Percentiles rank a stretch among this genome's conserved stretches.
Conservation (phyloP, 805 yeast genomes). For the Ogataea dorogensis region DNA sequence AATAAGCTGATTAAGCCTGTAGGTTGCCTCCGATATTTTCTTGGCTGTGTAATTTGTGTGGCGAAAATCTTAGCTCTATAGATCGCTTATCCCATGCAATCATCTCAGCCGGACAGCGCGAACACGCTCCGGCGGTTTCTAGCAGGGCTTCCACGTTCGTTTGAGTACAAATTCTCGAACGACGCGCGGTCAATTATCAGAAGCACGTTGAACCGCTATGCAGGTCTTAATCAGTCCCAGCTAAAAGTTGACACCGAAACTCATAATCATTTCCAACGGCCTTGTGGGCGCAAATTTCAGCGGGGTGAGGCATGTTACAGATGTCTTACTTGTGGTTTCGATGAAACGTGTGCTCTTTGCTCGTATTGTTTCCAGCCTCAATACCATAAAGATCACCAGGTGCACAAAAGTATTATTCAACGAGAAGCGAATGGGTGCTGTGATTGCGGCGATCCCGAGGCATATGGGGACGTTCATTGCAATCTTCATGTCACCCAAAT, state of each 20-base stretch:
- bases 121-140: conserved; percentile 33
- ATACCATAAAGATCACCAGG: conserved; percentile 70
- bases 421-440: conserved; percentile 76
- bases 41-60: conserved; percentile 4
- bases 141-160: conserved; percentile 38
- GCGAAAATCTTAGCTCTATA: conserved; percentile 10
- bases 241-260: conserved; percentile 24
- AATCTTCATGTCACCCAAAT: conserved; percentile 29
- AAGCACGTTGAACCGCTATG: conserved; percentile 33
- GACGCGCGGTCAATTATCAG: conserved; percentile 37
- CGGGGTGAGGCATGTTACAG: conserved; percentile 82
- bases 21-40: too few species aligned
- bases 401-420: conserved; percentile 59
- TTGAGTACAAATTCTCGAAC: conserved; percentile 33
- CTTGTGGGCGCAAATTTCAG: conserved; percentile 70
- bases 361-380: conserved; percentile 68
- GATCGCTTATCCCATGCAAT: not conserved
- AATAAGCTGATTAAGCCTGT: too few species aligned
- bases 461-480: conserved; percentile 65
- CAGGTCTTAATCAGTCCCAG: conserved; percentile 16
- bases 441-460: conserved; percentile 89
- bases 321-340: conserved; percentile 72
- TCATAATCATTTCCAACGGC: conserved; percentile 55
- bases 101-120: conserved; percentile 6
- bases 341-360: conserved; percentile 84